Base-by-base conservation (phyloP, 805 yeast species). In the Spathaspora arborariae region DNA sequence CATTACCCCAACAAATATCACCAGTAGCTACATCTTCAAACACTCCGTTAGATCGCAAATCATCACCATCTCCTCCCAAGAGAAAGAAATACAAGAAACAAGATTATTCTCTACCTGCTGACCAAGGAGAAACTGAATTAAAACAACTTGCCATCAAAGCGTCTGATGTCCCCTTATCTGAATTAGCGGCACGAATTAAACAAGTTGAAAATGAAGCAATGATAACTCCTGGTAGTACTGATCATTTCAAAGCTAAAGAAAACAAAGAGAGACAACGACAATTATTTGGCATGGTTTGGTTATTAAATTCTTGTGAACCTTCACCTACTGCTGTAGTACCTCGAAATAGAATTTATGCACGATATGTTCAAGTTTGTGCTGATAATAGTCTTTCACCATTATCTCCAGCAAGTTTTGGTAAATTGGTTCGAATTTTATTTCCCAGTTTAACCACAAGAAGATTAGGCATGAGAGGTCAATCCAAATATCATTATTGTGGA, bases 401-500 rank as follows among this genome's bases (percentile, higher is more conserved):
- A 46, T 79, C 84, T 33, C 90, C 88, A 22, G 92, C 95, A 1
- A 80, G 87, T 2, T 79, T 88, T 57, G 96, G 96, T 3, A 86
- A 84, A 56, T 67, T 85, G 38, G 88, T 87, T 16, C 72, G 83
- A 48, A 68, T 82, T 4, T 64, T 80, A 4, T 85, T 77, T 55
- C 94, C 96, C 0, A 70, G 72, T 45, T 69, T 88, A 50, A 80
- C 82, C 24, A 85, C 94, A 0, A 76, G 95, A 52, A 74, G 97
- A 45, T 69, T 89, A 45, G 97, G 97, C 1, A 80, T 83, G 62
- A 73, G 96, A 42, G 91, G 91, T 2, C 85, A 84, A 57, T 82
- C 92, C 18, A 85, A 85, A 59, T 90, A 90, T 63, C 95, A 88
- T 61, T 89, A 88, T 58, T 85, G 92, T 63, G 96, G 96, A 2